phyloP scores from a whole-genome alignment of 2,329 filamentous ascomycete species.

The Aaosphaeria arxii region DNA sequence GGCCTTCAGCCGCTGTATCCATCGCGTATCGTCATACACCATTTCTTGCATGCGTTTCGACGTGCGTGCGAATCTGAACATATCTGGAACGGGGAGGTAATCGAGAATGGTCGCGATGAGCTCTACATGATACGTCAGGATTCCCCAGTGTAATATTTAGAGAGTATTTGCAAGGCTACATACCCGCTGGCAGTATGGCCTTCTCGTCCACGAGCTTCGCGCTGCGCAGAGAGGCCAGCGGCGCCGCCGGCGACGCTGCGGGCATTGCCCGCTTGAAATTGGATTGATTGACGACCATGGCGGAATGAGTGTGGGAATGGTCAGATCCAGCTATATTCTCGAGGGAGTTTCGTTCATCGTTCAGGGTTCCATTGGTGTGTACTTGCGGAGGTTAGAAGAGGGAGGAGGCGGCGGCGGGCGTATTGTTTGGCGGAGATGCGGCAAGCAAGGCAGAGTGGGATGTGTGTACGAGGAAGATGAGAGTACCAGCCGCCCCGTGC shows the following conservation, averaged over 20 bases:
- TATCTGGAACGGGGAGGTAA: slow-evolving; percentile 80
- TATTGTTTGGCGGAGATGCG: no score
- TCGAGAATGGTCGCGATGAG: slow-evolving; percentile 86
- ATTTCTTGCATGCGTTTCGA: slow-evolving; percentile 91
- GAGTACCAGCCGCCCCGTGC: no score
- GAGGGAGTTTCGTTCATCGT: slow-evolving; percentile 7
- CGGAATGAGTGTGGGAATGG: neutral
- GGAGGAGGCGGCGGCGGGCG: neutral
- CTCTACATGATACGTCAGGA: slow-evolving; percentile 51
- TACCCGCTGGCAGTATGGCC: slow-evolving; percentile 79
- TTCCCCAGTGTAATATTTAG: neutral
- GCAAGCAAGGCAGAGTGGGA: no score
- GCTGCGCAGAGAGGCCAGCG: slow-evolving; percentile 75
- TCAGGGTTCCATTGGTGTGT: neutral
- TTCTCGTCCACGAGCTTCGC: slow-evolving; percentile 78
- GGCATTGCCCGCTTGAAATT: slow-evolving; percentile 47
- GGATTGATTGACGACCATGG: slow-evolving; percentile 41
- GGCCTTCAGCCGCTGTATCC: slow-evolving; percentile 79
- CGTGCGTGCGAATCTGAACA: slow-evolving; percentile 79
- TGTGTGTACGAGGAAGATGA: no score
- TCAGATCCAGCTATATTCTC: neutral
- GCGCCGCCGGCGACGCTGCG: slow-evolving; percentile 35
- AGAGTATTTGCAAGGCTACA: neutral
- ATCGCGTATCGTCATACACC: slow-evolving; percentile 97
- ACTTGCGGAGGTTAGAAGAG: slow-evolving; percentile 6